A percentile compares a stretch with the other conserved stretches of the same genome.
Evolutionary conservation across 139 green algal species (phyloP).

Genomic region (Chlamydomonas schloesseri): DNA sequence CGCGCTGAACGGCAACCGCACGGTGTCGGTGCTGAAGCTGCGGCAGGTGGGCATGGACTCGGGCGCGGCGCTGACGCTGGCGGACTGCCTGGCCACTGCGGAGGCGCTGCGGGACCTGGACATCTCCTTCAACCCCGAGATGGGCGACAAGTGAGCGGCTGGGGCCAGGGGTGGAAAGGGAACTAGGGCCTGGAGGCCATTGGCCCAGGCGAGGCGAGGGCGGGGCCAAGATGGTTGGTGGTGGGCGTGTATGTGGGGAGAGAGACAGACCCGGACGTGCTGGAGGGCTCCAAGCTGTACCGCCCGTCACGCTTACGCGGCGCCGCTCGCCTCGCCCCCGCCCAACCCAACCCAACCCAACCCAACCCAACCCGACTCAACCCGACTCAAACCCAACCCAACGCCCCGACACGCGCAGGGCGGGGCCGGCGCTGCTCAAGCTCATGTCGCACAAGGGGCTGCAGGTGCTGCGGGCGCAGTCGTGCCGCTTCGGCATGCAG

Average conservation of each 20-base stretch:
- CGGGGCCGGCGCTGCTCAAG: conserved; percentile 5
- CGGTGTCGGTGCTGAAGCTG: conserved; percentile 28
- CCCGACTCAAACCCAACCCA: too few species aligned
- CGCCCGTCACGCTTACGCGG: too few species aligned
- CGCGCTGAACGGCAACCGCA: conserved; percentile 17
- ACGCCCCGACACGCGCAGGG: too few species aligned
- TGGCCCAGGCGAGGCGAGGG: too few species aligned
- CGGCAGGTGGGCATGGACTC: conserved; percentile 37
- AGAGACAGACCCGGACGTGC: too few species aligned
- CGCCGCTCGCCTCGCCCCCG: too few species aligned
- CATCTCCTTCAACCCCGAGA: conserved; percentile 36
- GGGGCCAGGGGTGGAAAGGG: too few species aligned
- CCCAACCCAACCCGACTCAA: too few species aligned
- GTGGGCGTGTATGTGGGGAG: too few species aligned
- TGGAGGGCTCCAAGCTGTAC: too few species aligned
- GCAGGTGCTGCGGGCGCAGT: conserved; percentile 25
- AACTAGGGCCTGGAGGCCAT: background rate
- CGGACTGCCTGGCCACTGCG: conserved; percentile 2
- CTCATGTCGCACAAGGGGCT: conserved; percentile 42
- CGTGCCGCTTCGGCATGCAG: conserved; percentile 23
- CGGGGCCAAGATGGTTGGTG: too few species aligned
- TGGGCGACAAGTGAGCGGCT: conserved; percentile 7
- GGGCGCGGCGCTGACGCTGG: conserved; percentile 5
- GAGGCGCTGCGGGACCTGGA: conserved; percentile 41
- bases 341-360: too few species aligned